Base-by-base conservation (phyloP, 305 asterid genomes). In the Fraxinus dipetala region DNA sequence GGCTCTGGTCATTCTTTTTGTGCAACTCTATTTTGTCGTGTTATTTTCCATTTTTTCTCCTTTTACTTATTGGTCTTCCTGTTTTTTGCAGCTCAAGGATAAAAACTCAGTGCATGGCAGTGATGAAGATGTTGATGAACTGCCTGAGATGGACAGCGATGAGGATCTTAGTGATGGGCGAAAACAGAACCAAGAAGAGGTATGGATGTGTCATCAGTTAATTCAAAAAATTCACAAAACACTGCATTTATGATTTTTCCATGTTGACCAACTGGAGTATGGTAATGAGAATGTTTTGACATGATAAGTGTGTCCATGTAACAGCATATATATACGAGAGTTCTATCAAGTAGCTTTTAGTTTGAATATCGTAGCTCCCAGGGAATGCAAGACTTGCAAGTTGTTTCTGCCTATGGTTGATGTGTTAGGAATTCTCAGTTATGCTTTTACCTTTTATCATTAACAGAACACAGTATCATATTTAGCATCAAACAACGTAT, bases 111-210 rank as follows among this genome's bases (percentile, higher is more conserved):
- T 94, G 87, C 87, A 93, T 79, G 98, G 97, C 73, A 94, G 97
- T 84, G 99, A 96, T 82, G 99, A 96, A 87, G 99, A 93, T 86
- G 93, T 85, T 72, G 97, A 90, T 22, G 98, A 91, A 78, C 86
- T 90, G 72, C 90, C 92, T 28, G 97, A 96, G 81, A 78, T 72
- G 30, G 99, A 94, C 88, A 94, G 96, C 77, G 99, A 96, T 14
- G 99, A 94, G 89, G 98, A 95, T 87, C 83, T 89, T 35, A 88
- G 89, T 80, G 97, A 94, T 78, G 92, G 89, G 51, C 81, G 78
- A 83, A 84, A 89, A 51, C 88, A 79, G 84, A 86, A 87, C 83
- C 94, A 90, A 6, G 97, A 94, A 78, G 99, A 96, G 97, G 99
- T 92, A 89, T 34, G 80, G 65, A 70, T 36, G 82, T 24, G 56